Conservation (phyloP, 1,284 basidiomycete species). For the Puccinia horiana region DNA sequence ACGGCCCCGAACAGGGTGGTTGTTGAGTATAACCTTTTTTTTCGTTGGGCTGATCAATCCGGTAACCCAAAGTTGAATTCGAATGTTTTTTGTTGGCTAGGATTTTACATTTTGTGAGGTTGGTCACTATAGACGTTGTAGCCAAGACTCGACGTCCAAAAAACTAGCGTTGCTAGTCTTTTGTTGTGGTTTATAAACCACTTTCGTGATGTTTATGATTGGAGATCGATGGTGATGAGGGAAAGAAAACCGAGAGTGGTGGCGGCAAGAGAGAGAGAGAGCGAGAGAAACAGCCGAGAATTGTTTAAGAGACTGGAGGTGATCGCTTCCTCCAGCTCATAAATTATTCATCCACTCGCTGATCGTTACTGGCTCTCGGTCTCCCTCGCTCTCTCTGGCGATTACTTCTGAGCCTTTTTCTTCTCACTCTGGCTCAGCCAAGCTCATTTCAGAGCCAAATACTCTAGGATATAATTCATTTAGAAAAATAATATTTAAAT, state of each 20-base stretch:
- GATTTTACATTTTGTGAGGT: not conserved
- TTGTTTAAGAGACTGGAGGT: not conserved
- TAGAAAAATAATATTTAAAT: not conserved
- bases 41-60: too few relatives aligned
- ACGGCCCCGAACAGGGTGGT: too few relatives aligned
- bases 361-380: constrained; percentile 13
- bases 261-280: constrained; percentile 18
- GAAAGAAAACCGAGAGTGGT: not conserved
- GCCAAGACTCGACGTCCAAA: not conserved
- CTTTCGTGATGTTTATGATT: too few relatives aligned
- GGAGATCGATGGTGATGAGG: not conserved
- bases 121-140: not conserved
- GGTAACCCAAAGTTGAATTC: too few relatives aligned
- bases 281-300: constrained; percentile 13
- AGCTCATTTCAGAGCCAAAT: not conserved
- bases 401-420: not conserved
- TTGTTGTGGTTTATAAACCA: too few relatives aligned
- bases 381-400: constrained; percentile 7
- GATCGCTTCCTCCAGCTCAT: not conserved
- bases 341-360: not conserved
- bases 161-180: not conserved
- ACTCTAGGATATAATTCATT: too few relatives aligned
- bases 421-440: not conserved
- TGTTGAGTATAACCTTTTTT: too few relatives aligned
- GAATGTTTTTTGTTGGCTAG: not conserved